phyloP scores from a whole-genome alignment of 1,284 basidiomycete genomes.

The Cystobasidium slooffiae region DNA sequence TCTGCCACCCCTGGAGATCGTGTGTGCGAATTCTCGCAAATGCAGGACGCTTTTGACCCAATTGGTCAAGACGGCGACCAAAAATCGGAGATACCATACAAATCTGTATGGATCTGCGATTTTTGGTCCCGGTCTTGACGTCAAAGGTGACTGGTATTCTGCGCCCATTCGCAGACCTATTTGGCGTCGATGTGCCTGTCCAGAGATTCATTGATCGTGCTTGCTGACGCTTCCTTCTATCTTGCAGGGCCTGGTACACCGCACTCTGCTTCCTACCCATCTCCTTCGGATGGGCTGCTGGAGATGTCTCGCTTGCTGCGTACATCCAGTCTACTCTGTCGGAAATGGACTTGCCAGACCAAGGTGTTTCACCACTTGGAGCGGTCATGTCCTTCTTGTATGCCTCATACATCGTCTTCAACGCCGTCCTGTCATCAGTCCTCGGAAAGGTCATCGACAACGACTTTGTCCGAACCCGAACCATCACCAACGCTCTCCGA shows the following conservation, averaged over 20 bases:
- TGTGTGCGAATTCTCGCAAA: no score
- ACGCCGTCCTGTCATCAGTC: constrained; percentile 56
- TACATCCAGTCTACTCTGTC: constrained; percentile 58
- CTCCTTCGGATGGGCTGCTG: constrained; percentile 58
- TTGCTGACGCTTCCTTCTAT: neutral
- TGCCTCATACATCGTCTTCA: constrained; percentile 53
- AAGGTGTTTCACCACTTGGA: constrained; percentile 56
- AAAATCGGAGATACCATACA: no score
- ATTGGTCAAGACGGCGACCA: no score
- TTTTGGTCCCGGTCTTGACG: no score
- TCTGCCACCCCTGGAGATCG: no score
- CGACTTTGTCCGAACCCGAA: constrained; percentile 46
- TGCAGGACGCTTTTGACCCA: no score
- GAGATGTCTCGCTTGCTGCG: constrained; percentile 58
- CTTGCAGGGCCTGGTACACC: constrained; percentile 14
- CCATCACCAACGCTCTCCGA: constrained; percentile 53
- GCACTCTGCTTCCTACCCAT: constrained; percentile 55
- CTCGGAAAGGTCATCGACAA: constrained; percentile 57
- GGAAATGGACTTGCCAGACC: constrained; percentile 54
- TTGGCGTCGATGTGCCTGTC: no score
- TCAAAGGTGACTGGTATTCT: no score
- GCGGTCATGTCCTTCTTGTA: constrained; percentile 55
- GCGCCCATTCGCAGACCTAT: no score
- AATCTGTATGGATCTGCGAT: no score
- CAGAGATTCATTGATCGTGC: constrained; percentile 1